Conservation (phyloP, 495 filamentous ascomycete species). For the Rhypophila decipiens region DNA sequence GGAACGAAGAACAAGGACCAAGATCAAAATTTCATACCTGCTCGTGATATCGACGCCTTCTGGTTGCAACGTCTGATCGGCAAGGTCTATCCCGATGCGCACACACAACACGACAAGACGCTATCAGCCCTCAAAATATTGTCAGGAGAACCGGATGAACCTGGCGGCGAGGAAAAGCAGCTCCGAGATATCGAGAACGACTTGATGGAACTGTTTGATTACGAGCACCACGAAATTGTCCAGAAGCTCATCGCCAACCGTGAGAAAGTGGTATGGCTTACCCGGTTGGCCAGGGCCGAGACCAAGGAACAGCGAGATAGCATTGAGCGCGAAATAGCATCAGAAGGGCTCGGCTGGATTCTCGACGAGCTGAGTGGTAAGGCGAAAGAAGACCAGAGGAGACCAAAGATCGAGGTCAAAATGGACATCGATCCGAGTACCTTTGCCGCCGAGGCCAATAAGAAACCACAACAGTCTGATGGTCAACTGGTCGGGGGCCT, state of each 20-base stretch:
- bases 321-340: conserved; percentile 84
- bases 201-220: conserved; percentile 95
- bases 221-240: conserved; percentile 90
- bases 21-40: conserved; percentile 62
- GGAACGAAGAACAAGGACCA: conserved; percentile 33
- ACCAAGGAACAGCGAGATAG: conserved; percentile 68
- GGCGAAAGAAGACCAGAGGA: conserved; percentile 48
- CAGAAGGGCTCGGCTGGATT: conserved; percentile 78
- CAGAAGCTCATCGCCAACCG: conserved; percentile 87
- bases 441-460: conserved; percentile 37
- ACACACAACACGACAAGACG: conserved; percentile 85
- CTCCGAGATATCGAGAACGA: conserved; percentile 96
- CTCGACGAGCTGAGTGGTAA: conserved; percentile 73
- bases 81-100: conserved; percentile 77
- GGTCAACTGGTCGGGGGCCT: conserved; percentile 74
- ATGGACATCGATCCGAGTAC: conserved; percentile 86
- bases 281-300: conserved; percentile 78
- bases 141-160: conserved; percentile 65
- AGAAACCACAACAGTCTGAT: conserved; percentile 44
- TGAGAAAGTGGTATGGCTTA: conserved; percentile 92
- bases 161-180: conserved; percentile 64
- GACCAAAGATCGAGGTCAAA: conserved; percentile 73
- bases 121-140: conserved; percentile 73
- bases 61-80: conserved; percentile 96
- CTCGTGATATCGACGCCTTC: conserved; percentile 90